Percentiles rank a stretch among this genome's conserved stretches.
Evolutionary conservation across 2,329 filamentous ascomycete genomes (phyloP).

Genomic region (Pseudogymnoascus sp.): DNA sequence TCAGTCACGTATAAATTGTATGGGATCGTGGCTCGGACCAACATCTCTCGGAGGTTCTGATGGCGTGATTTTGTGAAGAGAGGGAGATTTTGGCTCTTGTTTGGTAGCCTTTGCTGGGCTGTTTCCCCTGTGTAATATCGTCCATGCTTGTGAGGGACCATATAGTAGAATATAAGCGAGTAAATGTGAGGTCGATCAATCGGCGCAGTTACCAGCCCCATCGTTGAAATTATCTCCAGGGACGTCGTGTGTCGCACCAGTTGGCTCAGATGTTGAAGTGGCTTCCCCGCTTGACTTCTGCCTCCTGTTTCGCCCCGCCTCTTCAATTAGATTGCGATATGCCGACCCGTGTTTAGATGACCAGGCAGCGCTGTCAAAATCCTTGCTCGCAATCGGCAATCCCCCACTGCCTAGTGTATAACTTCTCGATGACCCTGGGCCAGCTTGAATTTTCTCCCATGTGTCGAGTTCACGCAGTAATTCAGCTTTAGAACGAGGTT

Average conservation of each 20-base stretch:
- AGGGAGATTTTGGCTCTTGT: neutral
- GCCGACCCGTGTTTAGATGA: conserved; percentile 63
- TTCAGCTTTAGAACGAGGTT: conserved; percentile 62
- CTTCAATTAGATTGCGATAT: conserved; percentile 73
- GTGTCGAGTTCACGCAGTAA: conserved; percentile 70
- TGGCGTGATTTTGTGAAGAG: neutral
- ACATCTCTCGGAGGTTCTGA: neutral
- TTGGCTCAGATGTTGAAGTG: neutral
- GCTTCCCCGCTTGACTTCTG: conserved; percentile 28
- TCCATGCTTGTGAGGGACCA: neutral
- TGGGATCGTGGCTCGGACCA: neutral
- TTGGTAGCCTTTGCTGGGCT: neutral
- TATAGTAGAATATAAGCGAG: neutral
- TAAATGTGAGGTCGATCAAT: neutral
- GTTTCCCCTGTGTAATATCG: neutral
- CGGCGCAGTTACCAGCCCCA: neutral
- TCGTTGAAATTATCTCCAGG: neutral
- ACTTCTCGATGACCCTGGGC: conserved; percentile 40
- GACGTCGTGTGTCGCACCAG: neutral
- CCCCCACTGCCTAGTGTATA: conserved; percentile 30
- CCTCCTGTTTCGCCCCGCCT: conserved; percentile 50
- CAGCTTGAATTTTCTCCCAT: conserved; percentile 81
- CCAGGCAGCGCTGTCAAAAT: conserved; percentile 78
- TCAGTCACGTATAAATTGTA: neutral
- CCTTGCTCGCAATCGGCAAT: conserved; percentile 68